Base-by-base conservation (phyloP, 192 early-diverging fungal genomes). In the Rhizoclosmatium sp. region DNA sequence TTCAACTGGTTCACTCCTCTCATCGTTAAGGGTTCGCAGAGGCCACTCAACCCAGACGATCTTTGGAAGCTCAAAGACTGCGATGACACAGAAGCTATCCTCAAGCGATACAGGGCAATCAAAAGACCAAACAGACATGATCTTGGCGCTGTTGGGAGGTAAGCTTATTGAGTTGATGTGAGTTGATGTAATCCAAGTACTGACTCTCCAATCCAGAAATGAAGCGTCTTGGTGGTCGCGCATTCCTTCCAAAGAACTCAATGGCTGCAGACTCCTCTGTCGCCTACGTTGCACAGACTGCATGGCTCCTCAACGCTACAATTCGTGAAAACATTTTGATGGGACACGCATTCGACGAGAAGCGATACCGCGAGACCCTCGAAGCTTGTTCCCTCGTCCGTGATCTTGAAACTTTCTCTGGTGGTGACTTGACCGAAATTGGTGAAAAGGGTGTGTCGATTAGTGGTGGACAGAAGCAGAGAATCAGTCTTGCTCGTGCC, bases 301-400 rank as follows among this genome's bases (percentile, higher is more conserved):
- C 91, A 3, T 92, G 90, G 90, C 65, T 85, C 31, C 68, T 87
- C 51, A 91, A 91, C 73, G 88, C 85, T 2, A 87, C 87, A 3
- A 82, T 91, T 49, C 54, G 86, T 2, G 90, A 89, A 66, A 94
- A 93, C 80, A 97, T 99, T 79, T 69, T 94, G 31, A 98, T 99
- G 83, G 95, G 96, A 47, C 71, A 82, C 1, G 82, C 83, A 12
- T 97, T 86, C 75, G 89, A 96, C 67, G 82, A 86, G 59, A 86
- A 85, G 21, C 86, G 92, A 10, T 99, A 99, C 80, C 82, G 91
- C 45, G 83, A 91, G 54, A 94, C 95, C 1, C 76, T 99, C 44
- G 84, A 91, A 3, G 91, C 92, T 64, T 98, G 96, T 41, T 95
- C 97, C 19, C 85, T 99, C 14, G 84, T 85, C 14, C 85, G 91